phyloP scores from a whole-genome alignment of 352 stramenopile species.

The Globisporangium paroecandrum region DNA sequence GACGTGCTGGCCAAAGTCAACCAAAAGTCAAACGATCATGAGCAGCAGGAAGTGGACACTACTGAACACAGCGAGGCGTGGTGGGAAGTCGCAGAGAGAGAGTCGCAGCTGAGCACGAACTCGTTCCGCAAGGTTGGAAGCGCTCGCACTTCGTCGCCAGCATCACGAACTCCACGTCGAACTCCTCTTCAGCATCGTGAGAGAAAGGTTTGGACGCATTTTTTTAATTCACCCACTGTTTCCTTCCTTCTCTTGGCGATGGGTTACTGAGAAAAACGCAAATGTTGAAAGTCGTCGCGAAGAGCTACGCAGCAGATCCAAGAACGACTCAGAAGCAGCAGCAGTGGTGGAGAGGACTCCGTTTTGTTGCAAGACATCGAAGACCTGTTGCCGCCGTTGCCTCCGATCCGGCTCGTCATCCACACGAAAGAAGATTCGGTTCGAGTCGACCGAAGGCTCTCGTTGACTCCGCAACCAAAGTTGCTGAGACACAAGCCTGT shows the following conservation, averaged over 20 bases:
- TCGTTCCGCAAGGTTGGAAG: constrained; percentile 52
- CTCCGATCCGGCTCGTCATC: constrained; percentile 21
- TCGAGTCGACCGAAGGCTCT: constrained; percentile 35
- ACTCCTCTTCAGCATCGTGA: constrained; percentile 15
- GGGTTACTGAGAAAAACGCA: not conserved
- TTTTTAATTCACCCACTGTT: constrained; percentile 14
- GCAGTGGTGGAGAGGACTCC: constrained; percentile 30
- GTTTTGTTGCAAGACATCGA: constrained; percentile 53
- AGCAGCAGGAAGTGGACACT: constrained; percentile 4
- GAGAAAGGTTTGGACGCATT: constrained; percentile 4
- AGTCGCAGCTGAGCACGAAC: constrained; percentile 25
- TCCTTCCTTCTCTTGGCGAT: not conserved
- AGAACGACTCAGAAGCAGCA: not conserved
- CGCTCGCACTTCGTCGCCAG: constrained; percentile 19
- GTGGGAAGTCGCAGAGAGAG: constrained; percentile 51
- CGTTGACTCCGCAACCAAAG: constrained; percentile 46
- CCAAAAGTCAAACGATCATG: not conserved
- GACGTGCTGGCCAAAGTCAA: not conserved
- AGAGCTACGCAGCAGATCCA: not conserved
- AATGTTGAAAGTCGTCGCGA: constrained; percentile 3
- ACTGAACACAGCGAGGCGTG: constrained; percentile 19
- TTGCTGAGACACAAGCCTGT: constrained; percentile 1
- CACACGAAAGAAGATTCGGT: constrained; percentile 50
- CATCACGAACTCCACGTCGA: not conserved
- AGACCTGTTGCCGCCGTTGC: constrained; percentile 53